These are phyloP conservation scores for Phytophthora pini DNA, from an alignment of 352 stramenopile species.

Conservation along the genomic window DNA sequence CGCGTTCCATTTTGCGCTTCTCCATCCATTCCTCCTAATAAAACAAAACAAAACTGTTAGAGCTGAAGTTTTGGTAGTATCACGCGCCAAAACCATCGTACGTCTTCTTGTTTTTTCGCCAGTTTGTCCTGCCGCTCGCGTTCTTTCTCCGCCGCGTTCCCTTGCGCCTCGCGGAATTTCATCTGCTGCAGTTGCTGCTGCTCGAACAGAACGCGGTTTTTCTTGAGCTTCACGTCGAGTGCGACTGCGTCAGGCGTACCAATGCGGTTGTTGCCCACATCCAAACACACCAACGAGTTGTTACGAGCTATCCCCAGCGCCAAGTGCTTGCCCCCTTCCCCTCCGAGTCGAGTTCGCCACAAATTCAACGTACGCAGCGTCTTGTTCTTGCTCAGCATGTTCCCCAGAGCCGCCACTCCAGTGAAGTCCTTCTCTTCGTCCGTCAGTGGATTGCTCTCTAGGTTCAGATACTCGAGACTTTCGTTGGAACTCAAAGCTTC, in stretches of 20 bases:
- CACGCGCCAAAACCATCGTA: slow-evolving; percentile 22
- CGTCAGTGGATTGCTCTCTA: slow-evolving; percentile 84
- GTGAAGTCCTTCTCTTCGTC: slow-evolving; percentile 82
- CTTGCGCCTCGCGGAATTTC: slow-evolving; percentile 55
- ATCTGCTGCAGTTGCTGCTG: slow-evolving; percentile 48
- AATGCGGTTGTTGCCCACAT: slow-evolving; percentile 85
- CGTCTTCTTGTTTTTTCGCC: slow-evolving; percentile 64
- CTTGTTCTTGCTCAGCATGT: slow-evolving; percentile 66
- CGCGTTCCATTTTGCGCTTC: slow-evolving; percentile 67
- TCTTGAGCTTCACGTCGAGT: slow-evolving; percentile 55
- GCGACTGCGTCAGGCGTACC: slow-evolving; percentile 50
- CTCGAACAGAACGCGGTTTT: slow-evolving; percentile 62
- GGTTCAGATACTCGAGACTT: slow-evolving; percentile 60
- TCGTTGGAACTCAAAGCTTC: slow-evolving; percentile 64
- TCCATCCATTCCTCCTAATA: slow-evolving; percentile 80
- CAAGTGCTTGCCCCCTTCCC: slow-evolving; percentile 71
- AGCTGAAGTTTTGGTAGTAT: background rate
- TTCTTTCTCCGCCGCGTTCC: slow-evolving; percentile 57
- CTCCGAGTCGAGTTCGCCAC: slow-evolving; percentile 75
- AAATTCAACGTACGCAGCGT: slow-evolving; percentile 76
- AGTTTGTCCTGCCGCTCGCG: slow-evolving; percentile 51
- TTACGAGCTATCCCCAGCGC: slow-evolving; percentile 66
- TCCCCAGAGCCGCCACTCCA: slow-evolving; percentile 56
- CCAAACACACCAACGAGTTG: slow-evolving; percentile 66
- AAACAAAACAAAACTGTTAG: slow-evolving; percentile 8